phyloP scores from a whole-genome alignment of 2,329 filamentous ascomycete species.

The Shiraia bambusicola region DNA sequence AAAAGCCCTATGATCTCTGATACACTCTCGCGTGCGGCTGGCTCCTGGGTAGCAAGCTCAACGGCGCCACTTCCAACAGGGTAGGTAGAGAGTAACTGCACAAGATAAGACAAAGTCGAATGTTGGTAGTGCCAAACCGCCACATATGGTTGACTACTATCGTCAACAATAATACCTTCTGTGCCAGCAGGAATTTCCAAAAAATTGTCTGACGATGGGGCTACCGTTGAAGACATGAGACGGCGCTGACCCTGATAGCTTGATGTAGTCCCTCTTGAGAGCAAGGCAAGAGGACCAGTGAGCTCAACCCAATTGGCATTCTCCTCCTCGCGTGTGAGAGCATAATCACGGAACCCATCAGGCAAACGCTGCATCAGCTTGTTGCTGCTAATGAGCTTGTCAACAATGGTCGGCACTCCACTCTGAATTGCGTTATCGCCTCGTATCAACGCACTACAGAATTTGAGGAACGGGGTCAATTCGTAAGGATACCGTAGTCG shows the following conservation, averaged over 20 bases:
- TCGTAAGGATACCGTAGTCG: conserved; percentile 83
- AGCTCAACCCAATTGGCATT: conserved; percentile 78
- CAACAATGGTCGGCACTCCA: conserved; percentile 55
- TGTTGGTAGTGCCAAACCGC: conserved; percentile 74
- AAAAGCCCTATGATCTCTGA: conserved; percentile 75
- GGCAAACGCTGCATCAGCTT: conserved; percentile 79
- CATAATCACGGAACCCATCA: conserved; percentile 69
- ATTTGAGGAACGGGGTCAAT: conserved; percentile 71
- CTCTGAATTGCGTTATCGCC: conserved; percentile 49
- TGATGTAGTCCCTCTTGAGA: conserved; percentile 43
- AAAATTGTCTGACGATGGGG: conserved; percentile 33
- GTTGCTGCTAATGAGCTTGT: conserved; percentile 67
- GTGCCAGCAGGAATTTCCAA: conserved; percentile 69
- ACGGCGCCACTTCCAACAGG: conserved; percentile 56
- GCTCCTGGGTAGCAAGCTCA: conserved; percentile 49
- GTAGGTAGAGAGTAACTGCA: conserved; percentile 71
- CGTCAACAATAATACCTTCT: conserved; percentile 71
- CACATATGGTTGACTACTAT: conserved; percentile 69
- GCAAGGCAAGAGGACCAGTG: conserved; percentile 63
- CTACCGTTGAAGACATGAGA: conserved; percentile 18
- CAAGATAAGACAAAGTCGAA: conserved; percentile 77
- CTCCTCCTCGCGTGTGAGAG: conserved; percentile 79
- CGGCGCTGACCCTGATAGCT: conserved; percentile 26
- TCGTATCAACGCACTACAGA: conserved; percentile 66
- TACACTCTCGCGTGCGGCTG: conserved; percentile 61